Evolutionary conservation across 2,329 filamentous ascomycete genomes (phyloP), one percentile per base, ranked within the genome.

Genomic region (Lanzia echinophila): DNA sequence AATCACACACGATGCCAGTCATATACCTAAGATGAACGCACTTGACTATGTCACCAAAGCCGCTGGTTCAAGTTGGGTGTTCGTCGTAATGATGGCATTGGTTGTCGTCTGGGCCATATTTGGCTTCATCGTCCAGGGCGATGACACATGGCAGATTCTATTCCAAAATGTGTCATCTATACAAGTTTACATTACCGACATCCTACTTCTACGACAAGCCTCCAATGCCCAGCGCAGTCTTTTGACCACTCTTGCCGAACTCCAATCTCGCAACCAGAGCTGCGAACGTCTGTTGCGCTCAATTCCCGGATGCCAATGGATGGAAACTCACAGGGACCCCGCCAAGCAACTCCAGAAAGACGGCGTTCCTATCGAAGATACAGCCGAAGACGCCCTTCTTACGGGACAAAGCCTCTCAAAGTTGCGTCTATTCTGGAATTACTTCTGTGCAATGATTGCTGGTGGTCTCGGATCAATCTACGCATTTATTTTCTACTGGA

Each of bases 101-200:
- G 58, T 69, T 13, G 46, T 68, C 1, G 47, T 49, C 0, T 68
- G 66, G 65, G 65, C 62, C 5, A 56, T 69, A 44, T 42, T 67
- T 10, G 65, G 65, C 0, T 66, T 68, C 54, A 59, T 20, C 5
- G 68, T 59, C 42, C 60, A 61, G 7, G 39, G 56, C 2, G 55
- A 55, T 6, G 57, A 58, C 10, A 55, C 51, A 32, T 69, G 68
- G 67, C 57, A 64, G 28, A 62, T 67, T 12, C 49, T 56, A 1
- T 68, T 69, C 28, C 68, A 64, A 6, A 67, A 69, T 52, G 60
- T 61, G 1, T 67, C 69, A 48, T 67, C 68, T 8, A 67, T 70
- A 28, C 24, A 69, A 17, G 66, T 63, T 45, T 68, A 67, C 44
- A 51, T 67, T 1, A 69, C 66, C 47, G 68, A 69, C 41, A 67